A percentile compares a stretch with the other conserved stretches of the same genome.
Evolutionary conservation across 768 basidiomycete genomes (phyloP).

Genomic region (Mycena indigotica): DNA sequence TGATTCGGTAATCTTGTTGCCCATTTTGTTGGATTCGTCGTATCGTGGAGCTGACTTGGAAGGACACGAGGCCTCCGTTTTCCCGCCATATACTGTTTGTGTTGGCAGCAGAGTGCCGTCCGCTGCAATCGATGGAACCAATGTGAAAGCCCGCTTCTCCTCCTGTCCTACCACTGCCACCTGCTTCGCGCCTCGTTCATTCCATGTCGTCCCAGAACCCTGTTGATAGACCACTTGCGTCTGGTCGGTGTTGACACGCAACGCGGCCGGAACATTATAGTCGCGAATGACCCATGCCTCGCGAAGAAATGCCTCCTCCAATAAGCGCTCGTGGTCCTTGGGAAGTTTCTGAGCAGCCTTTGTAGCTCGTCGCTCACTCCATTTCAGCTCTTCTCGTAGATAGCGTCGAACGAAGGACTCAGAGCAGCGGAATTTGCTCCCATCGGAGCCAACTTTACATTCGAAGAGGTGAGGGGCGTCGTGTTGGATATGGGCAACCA

Average conservation of each 20-base stretch:
- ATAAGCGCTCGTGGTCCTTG: conserved; percentile 20
- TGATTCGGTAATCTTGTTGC: conserved; percentile 26
- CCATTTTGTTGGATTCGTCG: conserved; percentile 23
- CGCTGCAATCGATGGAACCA: conserved; percentile 34
- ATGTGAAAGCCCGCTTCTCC: conserved; percentile 46
- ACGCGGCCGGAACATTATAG: conserved; percentile 26
- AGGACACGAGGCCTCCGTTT: conserved; percentile 29
- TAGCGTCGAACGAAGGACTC: conserved; percentile 29
- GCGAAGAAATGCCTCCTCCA: conserved; percentile 22
- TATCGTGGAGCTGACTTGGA: conserved; percentile 10
- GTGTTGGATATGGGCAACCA: conserved; percentile 22
- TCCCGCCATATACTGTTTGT: conserved; percentile 39
- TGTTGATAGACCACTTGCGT: conserved; percentile 33
- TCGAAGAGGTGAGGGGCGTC: conserved; percentile 13
- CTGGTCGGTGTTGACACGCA: conserved; percentile 41
- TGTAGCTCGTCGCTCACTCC: conserved; percentile 22
- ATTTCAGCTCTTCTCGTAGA: conserved; percentile 19
- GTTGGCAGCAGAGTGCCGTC: conserved; percentile 38
- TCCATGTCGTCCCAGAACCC: conserved; percentile 34
- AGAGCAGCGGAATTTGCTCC: conserved; percentile 23
- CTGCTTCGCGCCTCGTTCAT: conserved; percentile 34
- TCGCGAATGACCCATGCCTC: conserved; percentile 30
- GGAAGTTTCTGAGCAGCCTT: conserved; percentile 36
- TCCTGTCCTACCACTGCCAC: conserved; percentile 37
- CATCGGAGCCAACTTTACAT: conserved; percentile 7